phyloP scores from a whole-genome alignment of 768 basidiomycete genomes.

The Pleurotus tuber-regium region DNA sequence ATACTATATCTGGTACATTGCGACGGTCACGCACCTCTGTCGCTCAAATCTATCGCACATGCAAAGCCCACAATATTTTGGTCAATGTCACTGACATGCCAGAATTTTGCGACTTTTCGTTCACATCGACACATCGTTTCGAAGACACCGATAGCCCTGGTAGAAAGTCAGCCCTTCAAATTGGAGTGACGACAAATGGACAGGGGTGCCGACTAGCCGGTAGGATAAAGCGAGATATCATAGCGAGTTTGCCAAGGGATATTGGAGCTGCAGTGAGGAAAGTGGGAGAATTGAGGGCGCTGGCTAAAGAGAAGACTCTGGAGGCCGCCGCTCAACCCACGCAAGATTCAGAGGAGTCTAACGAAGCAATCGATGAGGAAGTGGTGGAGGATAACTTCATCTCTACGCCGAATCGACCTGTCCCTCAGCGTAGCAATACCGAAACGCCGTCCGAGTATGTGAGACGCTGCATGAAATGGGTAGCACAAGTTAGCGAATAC shows the following conservation, averaged over 20 bases:
- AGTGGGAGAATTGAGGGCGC: slow-evolving; percentile 63
- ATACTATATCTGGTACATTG: slow-evolving; percentile 52
- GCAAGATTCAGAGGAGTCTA: slow-evolving; percentile 11
- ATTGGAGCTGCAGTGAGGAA: slow-evolving; percentile 74
- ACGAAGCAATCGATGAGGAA: slow-evolving; percentile 37
- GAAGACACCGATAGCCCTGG: slow-evolving; percentile 43
- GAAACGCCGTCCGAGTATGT: slow-evolving; percentile 45
- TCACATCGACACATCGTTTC: slow-evolving; percentile 85
- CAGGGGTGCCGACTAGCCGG: slow-evolving; percentile 84
- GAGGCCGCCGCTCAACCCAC: slow-evolving; percentile 18
- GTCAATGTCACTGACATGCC: slow-evolving; percentile 89
- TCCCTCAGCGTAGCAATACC: slow-evolving; percentile 43
- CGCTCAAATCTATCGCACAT: slow-evolving; percentile 51
- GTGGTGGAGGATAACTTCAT: slow-evolving; percentile 51
- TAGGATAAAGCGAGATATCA: slow-evolving; percentile 79
- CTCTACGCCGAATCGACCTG: slow-evolving; percentile 68
- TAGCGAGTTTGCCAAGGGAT: slow-evolving; percentile 67
- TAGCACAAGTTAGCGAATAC: slow-evolving; percentile 95
- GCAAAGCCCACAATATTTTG: slow-evolving; percentile 58
- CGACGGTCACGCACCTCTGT: slow-evolving; percentile 55
- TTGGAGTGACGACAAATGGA: slow-evolving; percentile 90
- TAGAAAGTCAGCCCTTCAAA: slow-evolving; percentile 53
- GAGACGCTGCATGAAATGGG: slow-evolving; percentile 82
- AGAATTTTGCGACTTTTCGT: slow-evolving; percentile 84
- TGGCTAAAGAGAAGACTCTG: slow-evolving; percentile 38